Evolutionary conservation across 768 basidiomycete species (phyloP).

Genomic region (Leccinum obscurum): DNA sequence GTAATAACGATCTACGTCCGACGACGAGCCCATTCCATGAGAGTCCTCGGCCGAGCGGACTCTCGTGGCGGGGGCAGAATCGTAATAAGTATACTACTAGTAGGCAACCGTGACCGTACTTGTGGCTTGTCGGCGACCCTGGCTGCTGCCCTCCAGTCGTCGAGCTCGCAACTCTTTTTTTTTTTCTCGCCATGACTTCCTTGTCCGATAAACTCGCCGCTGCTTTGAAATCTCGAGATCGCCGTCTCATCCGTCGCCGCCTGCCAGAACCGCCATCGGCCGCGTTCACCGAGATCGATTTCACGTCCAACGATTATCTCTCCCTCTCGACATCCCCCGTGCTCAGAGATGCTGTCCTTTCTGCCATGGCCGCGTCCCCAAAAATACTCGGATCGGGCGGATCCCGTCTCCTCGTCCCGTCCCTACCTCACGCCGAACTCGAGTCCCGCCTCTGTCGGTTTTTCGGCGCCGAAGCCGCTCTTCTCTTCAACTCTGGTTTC

Average conservation of each 20-base stretch:
- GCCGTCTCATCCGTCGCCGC: slow-evolving; percentile 65
- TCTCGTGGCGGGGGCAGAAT: neutral
- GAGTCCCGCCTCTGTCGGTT: slow-evolving; percentile 68
- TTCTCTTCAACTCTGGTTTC: slow-evolving; percentile 91
- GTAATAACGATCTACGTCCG: slow-evolving; percentile 16
- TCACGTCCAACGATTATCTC: slow-evolving; percentile 93
- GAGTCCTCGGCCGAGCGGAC: neutral
- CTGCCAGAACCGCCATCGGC: slow-evolving; percentile 57
- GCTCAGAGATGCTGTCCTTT: slow-evolving; percentile 61
- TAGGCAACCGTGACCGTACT: neutral
- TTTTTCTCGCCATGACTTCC: slow-evolving; percentile 23
- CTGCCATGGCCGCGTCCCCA: slow-evolving; percentile 47
- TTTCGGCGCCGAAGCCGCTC: slow-evolving; percentile 61
- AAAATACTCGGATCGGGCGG: slow-evolving; percentile 83
- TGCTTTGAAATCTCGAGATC: slow-evolving; percentile 63
- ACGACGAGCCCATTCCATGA: slow-evolving; percentile 5
- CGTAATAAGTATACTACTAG: neutral
- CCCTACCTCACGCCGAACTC: slow-evolving; percentile 57
- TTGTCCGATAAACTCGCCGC: slow-evolving; percentile 43
- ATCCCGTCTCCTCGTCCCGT: slow-evolving; percentile 76
- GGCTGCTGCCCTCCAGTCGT: neutral
- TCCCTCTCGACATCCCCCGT: slow-evolving; percentile 63
- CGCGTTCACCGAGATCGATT: slow-evolving; percentile 48
- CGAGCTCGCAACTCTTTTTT: neutral
- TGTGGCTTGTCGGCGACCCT: neutral